Conservation (phyloP, 1,139 yeast species). For the Taphrina betulina region DNA sequence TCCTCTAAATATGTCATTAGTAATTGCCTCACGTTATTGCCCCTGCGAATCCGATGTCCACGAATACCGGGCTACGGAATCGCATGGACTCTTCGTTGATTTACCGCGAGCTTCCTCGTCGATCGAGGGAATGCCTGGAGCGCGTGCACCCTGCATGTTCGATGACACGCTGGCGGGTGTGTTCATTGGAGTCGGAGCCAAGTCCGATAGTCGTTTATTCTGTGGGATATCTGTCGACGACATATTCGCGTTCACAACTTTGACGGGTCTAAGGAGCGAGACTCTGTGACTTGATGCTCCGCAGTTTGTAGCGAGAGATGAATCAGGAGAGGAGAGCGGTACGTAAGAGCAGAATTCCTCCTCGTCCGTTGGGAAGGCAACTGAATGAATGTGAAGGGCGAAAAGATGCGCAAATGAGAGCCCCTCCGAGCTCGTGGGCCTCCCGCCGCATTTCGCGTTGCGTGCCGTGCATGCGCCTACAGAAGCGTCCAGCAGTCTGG, state of each 20-base stretch:
- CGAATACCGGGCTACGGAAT: too few relatives aligned
- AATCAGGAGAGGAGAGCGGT: background rate
- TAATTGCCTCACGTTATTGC: background rate
- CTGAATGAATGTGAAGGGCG: too few relatives aligned
- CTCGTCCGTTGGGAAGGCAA: too few relatives aligned
- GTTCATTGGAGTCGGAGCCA: conserved; percentile 98
- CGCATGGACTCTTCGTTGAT: background rate
- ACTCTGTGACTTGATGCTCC: background rate
- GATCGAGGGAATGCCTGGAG: conserved; percentile 77
- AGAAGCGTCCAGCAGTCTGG: too few relatives aligned
- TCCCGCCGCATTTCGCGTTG: too few relatives aligned
- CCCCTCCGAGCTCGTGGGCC: too few relatives aligned
- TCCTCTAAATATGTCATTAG: conserved; percentile 12
- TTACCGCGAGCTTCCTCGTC: conserved; percentile 56
- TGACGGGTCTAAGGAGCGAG: background rate
- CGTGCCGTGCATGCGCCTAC: too few relatives aligned
- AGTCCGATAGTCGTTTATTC: conserved; percentile 62
- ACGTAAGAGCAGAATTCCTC: too few relatives aligned
- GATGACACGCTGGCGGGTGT: conserved; percentile 89
- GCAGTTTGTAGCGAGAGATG: background rate
- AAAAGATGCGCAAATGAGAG: too few relatives aligned
- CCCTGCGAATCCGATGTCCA: background rate
- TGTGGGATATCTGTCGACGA: conserved; percentile 47
- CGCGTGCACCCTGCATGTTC: conserved; percentile 61
- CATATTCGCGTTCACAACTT: too few relatives aligned